These are phyloP conservation scores for Luffa aegyptiaca DNA, from an alignment of 306 rosid species.

Conservation along the genomic window DNA sequence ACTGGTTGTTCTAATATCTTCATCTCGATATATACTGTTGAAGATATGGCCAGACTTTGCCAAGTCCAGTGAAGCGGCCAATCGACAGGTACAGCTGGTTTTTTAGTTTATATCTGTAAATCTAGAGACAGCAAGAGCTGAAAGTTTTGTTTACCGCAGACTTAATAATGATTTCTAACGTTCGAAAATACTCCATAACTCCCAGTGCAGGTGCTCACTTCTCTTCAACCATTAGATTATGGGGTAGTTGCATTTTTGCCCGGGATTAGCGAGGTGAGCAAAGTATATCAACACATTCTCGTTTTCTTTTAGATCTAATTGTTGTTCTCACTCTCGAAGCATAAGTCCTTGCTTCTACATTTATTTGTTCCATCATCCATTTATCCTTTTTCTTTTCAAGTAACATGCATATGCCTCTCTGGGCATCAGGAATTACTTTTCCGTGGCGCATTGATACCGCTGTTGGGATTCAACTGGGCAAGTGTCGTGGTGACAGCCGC, in stretches of 20 bases:
- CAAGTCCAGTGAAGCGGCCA: conserved; percentile 84
- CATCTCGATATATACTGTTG: conserved; percentile 55
- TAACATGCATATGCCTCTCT: neutral
- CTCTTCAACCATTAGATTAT: conserved; percentile 77
- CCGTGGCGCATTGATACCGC: conserved; percentile 80
- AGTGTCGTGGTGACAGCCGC: conserved; percentile 48
- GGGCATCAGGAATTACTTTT: conserved; percentile 71
- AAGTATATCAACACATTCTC: neutral
- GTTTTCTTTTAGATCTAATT: neutral
- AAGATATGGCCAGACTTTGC: conserved; percentile 81
- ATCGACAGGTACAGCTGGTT: conserved; percentile 49
- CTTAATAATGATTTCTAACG: neutral
- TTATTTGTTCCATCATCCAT: neutral
- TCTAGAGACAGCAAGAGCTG: neutral
- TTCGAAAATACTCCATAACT: neutral
- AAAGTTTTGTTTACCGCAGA: neutral
- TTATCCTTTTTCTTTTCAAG: neutral
- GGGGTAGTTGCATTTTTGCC: conserved; percentile 56
- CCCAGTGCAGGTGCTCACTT: conserved; percentile 57
- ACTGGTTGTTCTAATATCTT: conserved; percentile 58
- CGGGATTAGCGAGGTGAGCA: conserved; percentile 75
- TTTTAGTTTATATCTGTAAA: neutral
- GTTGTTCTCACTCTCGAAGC: neutral
- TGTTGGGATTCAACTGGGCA: conserved; percentile 69
- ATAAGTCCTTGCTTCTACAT: neutral